Base-by-base conservation (phyloP, 2,329 filamentous ascomycete genomes). In the Cercospora canescens region DNA sequence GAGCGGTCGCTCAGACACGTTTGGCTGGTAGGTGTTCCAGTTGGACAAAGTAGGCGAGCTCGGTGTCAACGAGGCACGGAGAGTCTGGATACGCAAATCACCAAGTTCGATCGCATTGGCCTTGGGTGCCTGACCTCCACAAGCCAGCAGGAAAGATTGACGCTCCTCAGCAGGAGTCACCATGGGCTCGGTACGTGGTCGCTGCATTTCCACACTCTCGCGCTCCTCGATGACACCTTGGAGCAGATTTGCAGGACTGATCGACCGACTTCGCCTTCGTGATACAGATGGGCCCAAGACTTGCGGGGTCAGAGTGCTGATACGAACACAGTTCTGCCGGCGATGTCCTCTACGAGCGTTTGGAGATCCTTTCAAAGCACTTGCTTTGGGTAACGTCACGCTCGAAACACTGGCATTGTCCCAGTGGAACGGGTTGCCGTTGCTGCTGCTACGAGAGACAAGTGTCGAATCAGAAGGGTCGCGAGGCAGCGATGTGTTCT, bases 381-480 rank as follows among this genome's bases (percentile, higher is more conserved):
- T 82, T 11, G 80, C 78, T 63, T 80, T 82, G 0, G 73, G 73
- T 1, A 76, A 65, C 5, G 18, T 41, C 1, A 41, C 35, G 50
- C 32, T 54, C 2, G 76, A 74, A n/a, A 62, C 62, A 14, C 64
- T 59, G 14, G 60, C 76, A 68, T 11, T 76, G 73, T 82, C 81
- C 80, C 80, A 82, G 62, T 81, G 80, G 62, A 82, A 82, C 0
- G 81, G 80, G 62, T 82, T 81, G 3, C 79, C 80, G 54, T 80
- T 79, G 69, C 80, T 82, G 67, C 79, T 82, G n/a, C 74, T 41
- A 28, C 59, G 75, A 6, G 79, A 79, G 14, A 73, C 71, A 32
- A 76, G 74, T 5, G 79, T 81, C 2, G 78, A 75, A 48, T 78
- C 74, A 2, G 80, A 82, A 24, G 77, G 72, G 66, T 80, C 77